Base-by-base conservation (phyloP, 2,329 filamentous ascomycete species). In the Xylariaceae sp. region DNA sequence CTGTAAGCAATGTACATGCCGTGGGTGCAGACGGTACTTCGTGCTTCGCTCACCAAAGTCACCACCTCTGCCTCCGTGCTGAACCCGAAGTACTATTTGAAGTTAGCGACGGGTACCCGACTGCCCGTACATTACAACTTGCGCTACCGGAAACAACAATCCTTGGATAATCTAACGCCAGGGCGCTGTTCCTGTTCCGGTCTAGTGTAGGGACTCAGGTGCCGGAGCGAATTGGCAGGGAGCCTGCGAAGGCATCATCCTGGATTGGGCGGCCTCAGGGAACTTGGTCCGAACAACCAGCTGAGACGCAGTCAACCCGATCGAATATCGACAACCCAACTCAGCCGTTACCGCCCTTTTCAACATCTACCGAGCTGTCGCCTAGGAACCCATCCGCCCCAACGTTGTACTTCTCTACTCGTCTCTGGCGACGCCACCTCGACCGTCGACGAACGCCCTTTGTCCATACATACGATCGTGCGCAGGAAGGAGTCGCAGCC, bases 231-330 rank as follows among this genome's bases (percentile, higher is more conserved):
- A 26, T 5, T 26, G 26, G 26, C 8, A 26, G 5, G 4, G 26
- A 26, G 8, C 8, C 8, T 26, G 32, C 3, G 3, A 5, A 10
- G 32, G 5, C 13, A 47, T 47, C 49, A 54, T 51, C 47, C 52
- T 46, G 47, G 50, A 45, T 45, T 52, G 55, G n/a, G 58, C 58
- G 51, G 54, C 59, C 54, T 60, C 59, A 39, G 40, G 22, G 34
- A 40, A 52, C 45, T 34, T 56, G 29, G 37, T 42, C 22, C 39
- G 32, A 47, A 53, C 30, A 53, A 53, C 37, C 32, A 51, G 47
- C 26, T 36, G 41, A 48, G 29, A 43, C 21, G 21, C 37, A 47
- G 36, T 42, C 50, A 22, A 32, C 29, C 32, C 41, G 16, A 18
- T 37, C 45, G 29, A 36, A 42, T 12, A 29, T 29, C 22, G 18